Evolutionary conservation across 2,329 filamentous ascomycete genomes (phyloP).

Genomic region (Myriosclerotinia duriaeana): DNA sequence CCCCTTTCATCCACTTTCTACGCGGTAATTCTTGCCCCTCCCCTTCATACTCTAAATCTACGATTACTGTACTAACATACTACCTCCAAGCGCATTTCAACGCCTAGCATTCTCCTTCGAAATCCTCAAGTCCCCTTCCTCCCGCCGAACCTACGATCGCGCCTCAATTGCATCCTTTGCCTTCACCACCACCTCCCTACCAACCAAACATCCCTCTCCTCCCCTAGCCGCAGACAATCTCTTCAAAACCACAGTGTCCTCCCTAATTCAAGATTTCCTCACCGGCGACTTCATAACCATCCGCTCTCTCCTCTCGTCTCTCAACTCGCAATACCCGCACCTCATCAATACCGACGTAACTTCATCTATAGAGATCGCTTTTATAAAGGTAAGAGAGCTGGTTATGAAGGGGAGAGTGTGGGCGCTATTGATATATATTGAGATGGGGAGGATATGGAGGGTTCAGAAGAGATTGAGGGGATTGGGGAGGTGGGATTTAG

Average conservation of each 20-base stretch:
- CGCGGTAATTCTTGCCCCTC: conserved; percentile 34
- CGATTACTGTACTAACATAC: not conserved
- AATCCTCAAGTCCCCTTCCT: conserved; percentile 43
- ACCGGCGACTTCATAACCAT: conserved; percentile 44
- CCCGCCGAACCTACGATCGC: conserved; percentile 43
- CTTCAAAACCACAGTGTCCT: conserved; percentile 43
- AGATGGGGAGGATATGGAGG: conserved; percentile 43
- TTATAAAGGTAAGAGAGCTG: conserved; percentile 42
- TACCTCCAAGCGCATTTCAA: conserved; percentile 42
- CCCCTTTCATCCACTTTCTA: conserved; percentile 43
- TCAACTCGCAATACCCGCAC: conserved; percentile 43
- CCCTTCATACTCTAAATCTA: not conserved
- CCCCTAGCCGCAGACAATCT: not conserved
- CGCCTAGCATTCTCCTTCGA: conserved; percentile 45
- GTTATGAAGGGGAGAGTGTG: conserved; percentile 44
- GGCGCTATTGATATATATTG: conserved; percentile 44
- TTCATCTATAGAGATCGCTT: conserved; percentile 42
- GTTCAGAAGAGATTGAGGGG: conserved; percentile 44
- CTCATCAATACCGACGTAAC: conserved; percentile 43
- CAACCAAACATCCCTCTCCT: conserved; percentile 41
- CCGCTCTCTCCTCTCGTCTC: conserved; percentile 41
- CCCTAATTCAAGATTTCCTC: conserved; percentile 45
- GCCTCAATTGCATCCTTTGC: conserved; percentile 40
- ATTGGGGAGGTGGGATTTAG: conserved; percentile 44
- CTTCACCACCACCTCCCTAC: conserved; percentile 41